Evolutionary conservation across 140 eudicot species (phyloP).

Genomic region (Stevia rebaudiana): DNA sequence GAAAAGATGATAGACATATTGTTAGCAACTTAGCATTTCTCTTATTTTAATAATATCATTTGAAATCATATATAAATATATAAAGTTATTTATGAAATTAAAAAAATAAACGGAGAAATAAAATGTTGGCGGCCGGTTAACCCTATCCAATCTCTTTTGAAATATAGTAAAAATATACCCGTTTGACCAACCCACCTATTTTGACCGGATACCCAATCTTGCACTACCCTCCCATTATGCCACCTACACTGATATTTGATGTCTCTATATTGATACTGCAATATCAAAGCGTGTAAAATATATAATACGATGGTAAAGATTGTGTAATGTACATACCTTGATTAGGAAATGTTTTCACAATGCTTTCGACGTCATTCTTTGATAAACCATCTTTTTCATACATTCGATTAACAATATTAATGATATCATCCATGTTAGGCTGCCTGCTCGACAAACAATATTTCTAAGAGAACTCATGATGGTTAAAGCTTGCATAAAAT

Average conservation of each 20-base stretch:
- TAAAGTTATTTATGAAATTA: neutral
- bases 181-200: neutral
- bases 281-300: conserved; percentile 1
- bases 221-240: conserved; percentile 8
- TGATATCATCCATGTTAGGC: conserved; percentile 81
- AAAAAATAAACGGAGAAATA: neutral
- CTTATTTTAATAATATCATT: neutral
- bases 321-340: conserved; percentile 49
- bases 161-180: neutral
- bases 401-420: conserved; percentile 87
- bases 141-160: neutral
- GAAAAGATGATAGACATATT: neutral
- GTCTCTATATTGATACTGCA: neutral
- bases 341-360: conserved; percentile 84
- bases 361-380: conserved; percentile 56
- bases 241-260: neutral
- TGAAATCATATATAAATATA: neutral
- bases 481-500: conserved; percentile 2
- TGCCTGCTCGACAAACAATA: conserved; percentile 63
- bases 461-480: conserved; percentile 24
- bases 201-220: neutral
- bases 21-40: neutral
- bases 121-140: neutral
- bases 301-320: neutral
- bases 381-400: conserved; percentile 92